phyloP scores from a whole-genome alignment of 805 yeast species.

The Dipodascopsis tothii region DNA sequence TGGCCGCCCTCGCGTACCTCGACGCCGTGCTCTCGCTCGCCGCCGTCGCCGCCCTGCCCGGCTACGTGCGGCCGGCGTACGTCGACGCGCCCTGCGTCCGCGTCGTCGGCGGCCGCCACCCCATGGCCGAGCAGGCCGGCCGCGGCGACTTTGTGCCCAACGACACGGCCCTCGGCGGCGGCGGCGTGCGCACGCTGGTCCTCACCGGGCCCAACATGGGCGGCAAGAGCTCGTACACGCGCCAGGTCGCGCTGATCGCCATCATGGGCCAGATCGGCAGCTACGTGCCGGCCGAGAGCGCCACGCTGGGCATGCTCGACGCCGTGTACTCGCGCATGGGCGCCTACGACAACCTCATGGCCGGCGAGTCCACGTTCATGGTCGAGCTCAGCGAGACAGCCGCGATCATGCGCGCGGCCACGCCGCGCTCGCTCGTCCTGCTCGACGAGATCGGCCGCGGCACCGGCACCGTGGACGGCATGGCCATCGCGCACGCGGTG shows the following conservation, averaged over 20 bases:
- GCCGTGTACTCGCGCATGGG: conserved; percentile 60
- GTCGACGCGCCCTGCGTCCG: conserved; percentile 41
- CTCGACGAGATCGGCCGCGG: conserved; percentile 72
- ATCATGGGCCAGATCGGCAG: conserved; percentile 75
- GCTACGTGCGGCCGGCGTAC: conserved; percentile 47
- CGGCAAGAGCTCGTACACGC: conserved; percentile 70
- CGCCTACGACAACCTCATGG: conserved; percentile 67
- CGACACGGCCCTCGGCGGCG: conserved; percentile 44
- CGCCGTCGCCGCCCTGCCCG: conserved; percentile 45
- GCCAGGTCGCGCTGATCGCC: conserved; percentile 62
- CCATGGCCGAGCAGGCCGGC: conserved; percentile 50
- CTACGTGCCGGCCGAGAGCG: conserved; percentile 59
- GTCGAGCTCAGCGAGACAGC: conserved; percentile 65
- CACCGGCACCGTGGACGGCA: conserved; percentile 69
- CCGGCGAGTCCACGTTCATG: conserved; percentile 78
- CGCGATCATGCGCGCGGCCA: conserved; percentile 45
- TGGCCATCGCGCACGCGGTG: conserved; percentile 69
- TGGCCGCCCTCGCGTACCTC: conserved; percentile 44
- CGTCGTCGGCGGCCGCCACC: conserved; percentile 55
- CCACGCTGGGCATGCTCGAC: conserved; percentile 61
- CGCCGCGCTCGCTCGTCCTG: conserved; percentile 50
- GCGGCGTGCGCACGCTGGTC: conserved; percentile 48
- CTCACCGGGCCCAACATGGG: conserved; percentile 73
- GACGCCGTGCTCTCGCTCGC: conserved; percentile 66
- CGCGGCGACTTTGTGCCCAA: conserved; percentile 54